A percentile compares a stretch with the other conserved stretches of the same genome.
Conservation (phyloP, 257 asterid genomes). For the Solanum stenotomum region DNA sequence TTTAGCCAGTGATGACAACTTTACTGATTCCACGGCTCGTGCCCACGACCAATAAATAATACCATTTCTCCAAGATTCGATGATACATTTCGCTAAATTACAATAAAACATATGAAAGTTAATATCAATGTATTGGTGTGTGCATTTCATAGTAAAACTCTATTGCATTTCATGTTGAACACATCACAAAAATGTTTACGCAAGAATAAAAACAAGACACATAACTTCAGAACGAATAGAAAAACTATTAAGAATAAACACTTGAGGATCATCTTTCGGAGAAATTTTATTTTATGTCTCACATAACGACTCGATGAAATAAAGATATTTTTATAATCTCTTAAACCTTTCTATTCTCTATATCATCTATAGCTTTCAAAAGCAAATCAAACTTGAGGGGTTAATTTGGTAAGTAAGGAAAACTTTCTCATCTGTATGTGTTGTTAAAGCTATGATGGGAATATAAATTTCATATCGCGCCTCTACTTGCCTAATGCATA, state of each 20-base stretch:
- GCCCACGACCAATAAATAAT: too few species aligned
- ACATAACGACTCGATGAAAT: background rate
- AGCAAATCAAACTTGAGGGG: slow-evolving; percentile 32
- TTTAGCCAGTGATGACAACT: too few species aligned
- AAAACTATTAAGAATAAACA: background rate
- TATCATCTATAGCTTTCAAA: slow-evolving; percentile 7
- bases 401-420: slow-evolving; percentile 40
- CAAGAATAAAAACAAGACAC: background rate
- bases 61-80: too few species aligned
- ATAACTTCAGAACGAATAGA: background rate
- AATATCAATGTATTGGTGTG: too few species aligned
- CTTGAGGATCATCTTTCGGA: too few species aligned
- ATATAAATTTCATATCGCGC: slow-evolving; percentile 6
- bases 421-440: slow-evolving; percentile 11
- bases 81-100: background rate
- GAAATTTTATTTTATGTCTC: background rate
- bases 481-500: slow-evolving; percentile 12
- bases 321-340: background rate
- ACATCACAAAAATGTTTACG: background rate
- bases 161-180: background rate
- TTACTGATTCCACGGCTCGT: too few species aligned
- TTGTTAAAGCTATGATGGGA: too few species aligned
- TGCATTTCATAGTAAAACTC: background rate
- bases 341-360: background rate
- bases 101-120: background rate